Percentiles rank a stretch among this genome's conserved stretches.
These are phyloP conservation scores for Diacronema lutheri DNA, from an alignment of 78 protist genomes.

Conservation along the genomic window DNA sequence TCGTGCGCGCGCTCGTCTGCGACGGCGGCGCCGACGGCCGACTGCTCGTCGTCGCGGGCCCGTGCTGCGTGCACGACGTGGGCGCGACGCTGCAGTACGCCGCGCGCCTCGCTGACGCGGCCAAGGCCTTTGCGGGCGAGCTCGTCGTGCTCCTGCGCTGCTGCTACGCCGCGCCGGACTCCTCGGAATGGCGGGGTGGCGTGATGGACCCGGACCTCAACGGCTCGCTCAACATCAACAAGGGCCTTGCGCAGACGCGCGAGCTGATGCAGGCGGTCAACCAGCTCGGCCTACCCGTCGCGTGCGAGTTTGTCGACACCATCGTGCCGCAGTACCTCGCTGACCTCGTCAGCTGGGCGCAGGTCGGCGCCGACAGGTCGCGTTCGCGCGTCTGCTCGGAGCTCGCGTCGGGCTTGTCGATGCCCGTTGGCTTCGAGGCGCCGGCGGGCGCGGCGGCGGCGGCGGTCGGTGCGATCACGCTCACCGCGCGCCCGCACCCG, in stretches of 20 bases:
- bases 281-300: conserved; percentile 32
- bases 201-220: conserved; percentile 38
- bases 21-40: not conserved
- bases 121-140: not conserved
- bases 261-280: conserved; percentile 5
- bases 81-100: conserved; percentile 9
- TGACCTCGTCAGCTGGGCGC: conserved; percentile 29
- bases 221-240: conserved; percentile 17
- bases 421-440: conserved; percentile 21
- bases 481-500: conserved; percentile 7
- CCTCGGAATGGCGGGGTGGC: not conserved
- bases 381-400: not conserved
- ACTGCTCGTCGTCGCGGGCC: conserved; percentile 6
- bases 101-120: not conserved
- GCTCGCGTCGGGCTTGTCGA: conserved; percentile 31
- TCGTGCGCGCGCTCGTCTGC: not conserved
- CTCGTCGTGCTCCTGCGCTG: not conserved
- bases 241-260: conserved; percentile 20
- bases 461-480: conserved; percentile 15
- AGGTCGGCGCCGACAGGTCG: conserved; percentile 1
- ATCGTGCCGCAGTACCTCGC: conserved; percentile 37
- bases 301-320: conserved; percentile 15
- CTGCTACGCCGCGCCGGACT: not conserved
- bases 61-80: conserved; percentile 2
- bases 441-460: not conserved